Percentiles rank a stretch among this genome's conserved stretches.
Evolutionary conservation across 2,329 filamentous ascomycete genomes (phyloP).

Genomic region (Xylariomycetidae sp.): DNA sequence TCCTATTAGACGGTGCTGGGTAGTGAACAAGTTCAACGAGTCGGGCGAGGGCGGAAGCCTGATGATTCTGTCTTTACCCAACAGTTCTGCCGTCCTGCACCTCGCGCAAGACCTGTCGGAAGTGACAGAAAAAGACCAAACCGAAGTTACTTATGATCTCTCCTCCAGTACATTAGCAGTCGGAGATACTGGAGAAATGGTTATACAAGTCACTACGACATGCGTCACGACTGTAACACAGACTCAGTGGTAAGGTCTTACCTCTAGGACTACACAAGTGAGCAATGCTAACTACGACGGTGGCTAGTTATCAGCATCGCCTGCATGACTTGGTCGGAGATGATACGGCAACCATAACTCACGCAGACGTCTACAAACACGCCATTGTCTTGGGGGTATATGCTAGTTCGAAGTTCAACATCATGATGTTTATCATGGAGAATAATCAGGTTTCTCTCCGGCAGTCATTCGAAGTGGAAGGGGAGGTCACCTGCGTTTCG

Average conservation of each 20-base stretch:
- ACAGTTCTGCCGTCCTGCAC: constrained; percentile 42
- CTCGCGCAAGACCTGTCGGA: constrained; percentile 44
- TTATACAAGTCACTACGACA: constrained; percentile 52
- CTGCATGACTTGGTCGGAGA: constrained; percentile 29
- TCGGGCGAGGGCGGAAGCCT: constrained; percentile 27
- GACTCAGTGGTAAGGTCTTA: constrained; percentile 31
- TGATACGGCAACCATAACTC: constrained; percentile 28
- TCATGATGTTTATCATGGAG: constrained; percentile 36
- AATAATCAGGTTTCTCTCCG: constrained; percentile 24
- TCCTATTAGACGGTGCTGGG: constrained; percentile 50
- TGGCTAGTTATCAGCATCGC: constrained; percentile 20
- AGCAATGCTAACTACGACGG: constrained; percentile 12
- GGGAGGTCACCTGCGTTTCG: constrained; percentile 46
- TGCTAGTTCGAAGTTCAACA: constrained; percentile 27
- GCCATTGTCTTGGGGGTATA: constrained; percentile 40
- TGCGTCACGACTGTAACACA: constrained; percentile 36
- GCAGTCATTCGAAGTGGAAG: constrained; percentile 31
- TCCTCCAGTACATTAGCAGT: constrained; percentile 46
- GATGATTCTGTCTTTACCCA: constrained; percentile 45
- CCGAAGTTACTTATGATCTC: constrained; percentile 45
- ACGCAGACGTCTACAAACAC: constrained; percentile 37
- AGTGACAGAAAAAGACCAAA: constrained; percentile 37
- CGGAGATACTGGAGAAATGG: constrained; percentile 29
- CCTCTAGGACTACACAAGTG: constrained; percentile 6
- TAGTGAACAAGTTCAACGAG: constrained; percentile 32